phyloP scores from a whole-genome alignment of 129 eudicot genomes.

The Tagetes patula region DNA sequence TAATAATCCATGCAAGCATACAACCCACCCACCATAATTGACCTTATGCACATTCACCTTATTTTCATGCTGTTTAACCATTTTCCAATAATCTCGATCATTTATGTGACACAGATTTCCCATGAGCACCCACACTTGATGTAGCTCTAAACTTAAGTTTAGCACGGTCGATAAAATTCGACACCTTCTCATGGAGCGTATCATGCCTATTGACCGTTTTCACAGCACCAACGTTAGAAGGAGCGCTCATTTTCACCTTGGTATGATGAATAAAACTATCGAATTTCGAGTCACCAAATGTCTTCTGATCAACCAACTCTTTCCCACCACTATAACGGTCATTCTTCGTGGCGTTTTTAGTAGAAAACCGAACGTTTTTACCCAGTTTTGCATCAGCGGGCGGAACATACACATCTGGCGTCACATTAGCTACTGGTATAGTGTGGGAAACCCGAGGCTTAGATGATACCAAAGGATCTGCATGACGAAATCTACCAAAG shows the following conservation, averaged over 20 bases:
- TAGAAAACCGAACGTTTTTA: constrained; percentile 23
- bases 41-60: constrained; percentile 14
- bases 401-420: constrained; percentile 33
- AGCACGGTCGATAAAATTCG: constrained; percentile 47
- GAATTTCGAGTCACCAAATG: constrained; percentile 33
- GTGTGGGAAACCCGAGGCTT: constrained; percentile 21
- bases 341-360: constrained; percentile 1
- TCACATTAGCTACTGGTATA: constrained; percentile 24
- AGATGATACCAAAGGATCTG: constrained; percentile 19
- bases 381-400: constrained; percentile 13
- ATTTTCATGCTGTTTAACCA: constrained; percentile 10
- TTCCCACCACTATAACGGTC: constrained; percentile 2
- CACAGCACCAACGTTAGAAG: constrained; percentile 29
- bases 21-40: too few species aligned
- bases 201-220: constrained; percentile 34
- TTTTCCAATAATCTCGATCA: constrained; percentile 5
- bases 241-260: constrained; percentile 46
- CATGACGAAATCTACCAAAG: constrained; percentile 27
- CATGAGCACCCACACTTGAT: constrained; percentile 35
- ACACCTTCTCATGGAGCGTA: constrained; percentile 62
- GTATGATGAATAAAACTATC: constrained; percentile 41
- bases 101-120: constrained; percentile 21
- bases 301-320: constrained; percentile 24
- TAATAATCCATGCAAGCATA: constrained; percentile 6
- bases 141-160: constrained; percentile 50